Evolutionary conservation across 2,329 filamentous ascomycete genomes (phyloP).

Genomic region (Diaporthe australafricana): DNA sequence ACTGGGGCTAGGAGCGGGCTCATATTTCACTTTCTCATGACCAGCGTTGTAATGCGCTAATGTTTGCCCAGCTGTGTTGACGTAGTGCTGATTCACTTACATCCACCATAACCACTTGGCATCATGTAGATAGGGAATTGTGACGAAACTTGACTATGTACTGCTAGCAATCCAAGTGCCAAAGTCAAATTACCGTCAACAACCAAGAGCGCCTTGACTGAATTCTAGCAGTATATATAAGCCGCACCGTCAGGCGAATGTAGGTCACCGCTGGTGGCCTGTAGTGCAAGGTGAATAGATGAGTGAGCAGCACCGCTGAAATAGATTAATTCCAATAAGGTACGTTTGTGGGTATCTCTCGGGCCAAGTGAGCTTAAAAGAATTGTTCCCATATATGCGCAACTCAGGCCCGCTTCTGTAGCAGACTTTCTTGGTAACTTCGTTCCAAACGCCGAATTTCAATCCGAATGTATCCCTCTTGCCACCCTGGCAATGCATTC

Average conservation of each 20-base stretch:
- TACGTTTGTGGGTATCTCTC: constrained; percentile 15
- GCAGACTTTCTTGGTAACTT: neutral
- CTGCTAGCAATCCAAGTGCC: too few species aligned
- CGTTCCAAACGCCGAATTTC: neutral
- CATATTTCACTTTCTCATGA: neutral
- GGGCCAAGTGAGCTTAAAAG: neutral
- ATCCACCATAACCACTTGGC: neutral
- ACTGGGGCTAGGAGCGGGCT: neutral
- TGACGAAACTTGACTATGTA: too few species aligned
- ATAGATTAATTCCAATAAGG: neutral
- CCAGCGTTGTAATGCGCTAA: neutral
- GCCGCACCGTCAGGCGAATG: too few species aligned
- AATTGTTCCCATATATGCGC: neutral
- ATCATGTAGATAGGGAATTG: too few species aligned
- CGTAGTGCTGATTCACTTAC: neutral
- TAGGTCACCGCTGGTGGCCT: neutral
- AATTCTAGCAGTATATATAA: too few species aligned
- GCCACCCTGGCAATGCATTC: neutral
- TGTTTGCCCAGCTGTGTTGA: neutral
- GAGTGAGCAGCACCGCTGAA: neutral
- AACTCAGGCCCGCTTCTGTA: neutral
- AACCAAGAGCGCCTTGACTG: too few species aligned
- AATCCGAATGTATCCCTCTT: neutral
- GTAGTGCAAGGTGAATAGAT: too few species aligned
- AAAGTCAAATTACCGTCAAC: too few species aligned